Evolutionary conservation across 2,329 filamentous ascomycete species (phyloP), one percentile per base, ranked within the genome.

Genomic region (Magnaporthiopsis rhizophila): DNA sequence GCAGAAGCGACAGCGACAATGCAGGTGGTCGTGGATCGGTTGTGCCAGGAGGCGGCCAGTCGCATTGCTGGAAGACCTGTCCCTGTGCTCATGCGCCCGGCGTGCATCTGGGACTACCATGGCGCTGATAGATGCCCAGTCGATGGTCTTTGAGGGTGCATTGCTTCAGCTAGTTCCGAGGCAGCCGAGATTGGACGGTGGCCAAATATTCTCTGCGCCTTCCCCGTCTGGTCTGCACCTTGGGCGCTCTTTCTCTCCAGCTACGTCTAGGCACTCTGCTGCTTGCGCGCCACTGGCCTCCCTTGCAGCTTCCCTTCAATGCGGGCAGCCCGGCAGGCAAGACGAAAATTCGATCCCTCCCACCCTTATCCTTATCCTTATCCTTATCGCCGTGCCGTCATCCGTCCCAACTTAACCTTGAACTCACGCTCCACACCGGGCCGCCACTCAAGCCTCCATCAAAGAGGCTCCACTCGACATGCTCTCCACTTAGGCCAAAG

Each of bases 51-150:
- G 24, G 57, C 57, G 24, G 26, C 57, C 57, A 58, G 57, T 58
- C 26, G 57, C 57, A 58, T 58, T 58, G 57, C 57, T 58, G 57
- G 57, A 58, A 32, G 9, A 21, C 45, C 45, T n/a, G 45, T 53
- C 45, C 45, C 45, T 53, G 45, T 53, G 15, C 45, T 53, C 21
- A 53, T 53, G 45, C 45, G n/a, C 45, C 45, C 45, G 45, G n/a
- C 45, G 45, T 53, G 45, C 45, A 53, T 53, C 45, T 53, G 45
- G 45, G 45, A 53, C 45, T 53, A 53, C 45, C 45, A 53, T 53
- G 45, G 45, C 45, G 18, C n/a, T 21, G 45, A 53, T 18, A 24
- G 45, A 53, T 53, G 15, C 45, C 45, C 45, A 53, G 45, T 11
- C 18, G 7, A 21, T 21, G 45, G 18, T 53, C 45, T 53, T 21